Base-by-base conservation (phyloP, 1,139 yeast species). In the Ashbya aceris region DNA sequence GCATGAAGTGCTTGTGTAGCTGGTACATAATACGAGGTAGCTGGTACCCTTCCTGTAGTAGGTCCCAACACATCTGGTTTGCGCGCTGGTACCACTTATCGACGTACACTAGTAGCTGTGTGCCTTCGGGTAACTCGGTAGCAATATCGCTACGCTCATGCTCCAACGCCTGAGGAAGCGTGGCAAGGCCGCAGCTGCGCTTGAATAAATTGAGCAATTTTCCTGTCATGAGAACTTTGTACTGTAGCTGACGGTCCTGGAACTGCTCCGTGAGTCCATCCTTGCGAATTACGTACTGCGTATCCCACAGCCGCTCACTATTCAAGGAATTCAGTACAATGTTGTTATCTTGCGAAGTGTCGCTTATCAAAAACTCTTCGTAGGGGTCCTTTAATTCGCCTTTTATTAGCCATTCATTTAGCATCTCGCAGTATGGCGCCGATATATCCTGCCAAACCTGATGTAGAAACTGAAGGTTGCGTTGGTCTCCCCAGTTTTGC, bases 271-370 rank as follows among this genome's bases (percentile, higher is more conserved):
- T 77, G 17, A 87, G 56, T 0, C 93, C 95, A 54, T 84, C 94
- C 41, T 74, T 74, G 41, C 91, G 70, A 8, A 87, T 70, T 8
- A 85, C 74, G 58, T 76, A 91, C 44, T 86, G 76, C 46, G 85
- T 85, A 43, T 83, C 84, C 97, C 97, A 91, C 54, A 83, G 80
- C 46, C 81, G 79, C 51, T 87, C 95, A 45, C 78, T 71, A 49
- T 74, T 73, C 13, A 73, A 60, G 39, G 53, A 33, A 43, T 55
- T 33, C 49, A 56, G 29, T 48, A 23, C 28, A 11, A 40, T 39
- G 8, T 48, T 45, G 61, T 65, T 43, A 32, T 50, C 43, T 39
- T 50, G 46, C 51, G 53, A 51, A 5, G 60, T 62, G 34, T 66
- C 61, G 8, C 77, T 72, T 9, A 91, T 76, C 58, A 89, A 65